phyloP scores from a whole-genome alignment of 805 yeast species.

The Pichia exigua region DNA sequence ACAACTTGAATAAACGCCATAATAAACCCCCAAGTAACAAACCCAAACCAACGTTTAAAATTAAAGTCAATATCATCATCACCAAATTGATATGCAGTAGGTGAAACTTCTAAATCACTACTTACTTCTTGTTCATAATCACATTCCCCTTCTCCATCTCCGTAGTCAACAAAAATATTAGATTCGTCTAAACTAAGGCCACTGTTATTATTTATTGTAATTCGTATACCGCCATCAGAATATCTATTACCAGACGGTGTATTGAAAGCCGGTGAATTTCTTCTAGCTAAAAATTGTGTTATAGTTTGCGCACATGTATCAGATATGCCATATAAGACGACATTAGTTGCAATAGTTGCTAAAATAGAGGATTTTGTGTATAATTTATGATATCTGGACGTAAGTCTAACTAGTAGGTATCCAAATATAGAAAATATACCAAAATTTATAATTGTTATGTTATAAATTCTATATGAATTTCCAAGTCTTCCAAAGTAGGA shows the following conservation, averaged over 20 bases:
- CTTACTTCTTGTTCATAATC: slow-evolving; percentile 1
- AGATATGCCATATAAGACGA: slow-evolving; percentile 80
- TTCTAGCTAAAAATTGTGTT: slow-evolving; percentile 15
- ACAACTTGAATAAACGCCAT: slow-evolving; percentile 78
- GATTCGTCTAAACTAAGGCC: slow-evolving; percentile 9
- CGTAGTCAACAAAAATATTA: slow-evolving; percentile 30
- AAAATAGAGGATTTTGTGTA: slow-evolving; percentile 59
- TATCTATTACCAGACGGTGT: neutral
- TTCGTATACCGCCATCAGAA: neutral
- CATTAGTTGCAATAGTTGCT: slow-evolving; percentile 76
- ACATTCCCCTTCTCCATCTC: slow-evolving; percentile 13
- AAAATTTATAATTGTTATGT: slow-evolving; percentile 53
- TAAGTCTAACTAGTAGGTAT: slow-evolving; percentile 40
- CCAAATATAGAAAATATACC: slow-evolving; percentile 43
- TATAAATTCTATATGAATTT: slow-evolving; percentile 26
- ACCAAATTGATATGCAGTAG: neutral
- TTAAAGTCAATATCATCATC: slow-evolving; percentile 34
- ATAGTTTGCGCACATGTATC: slow-evolving; percentile 84
- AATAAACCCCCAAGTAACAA: slow-evolving; percentile 80
- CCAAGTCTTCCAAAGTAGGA: slow-evolving; percentile 7
- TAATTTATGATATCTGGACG: slow-evolving; percentile 49
- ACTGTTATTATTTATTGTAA: neutral
- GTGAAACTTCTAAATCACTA: neutral
- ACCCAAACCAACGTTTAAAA: slow-evolving; percentile 66
- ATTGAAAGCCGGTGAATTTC: neutral